Conservation (phyloP, 257 asterid species). For the Solanum paucissectum region DNA sequence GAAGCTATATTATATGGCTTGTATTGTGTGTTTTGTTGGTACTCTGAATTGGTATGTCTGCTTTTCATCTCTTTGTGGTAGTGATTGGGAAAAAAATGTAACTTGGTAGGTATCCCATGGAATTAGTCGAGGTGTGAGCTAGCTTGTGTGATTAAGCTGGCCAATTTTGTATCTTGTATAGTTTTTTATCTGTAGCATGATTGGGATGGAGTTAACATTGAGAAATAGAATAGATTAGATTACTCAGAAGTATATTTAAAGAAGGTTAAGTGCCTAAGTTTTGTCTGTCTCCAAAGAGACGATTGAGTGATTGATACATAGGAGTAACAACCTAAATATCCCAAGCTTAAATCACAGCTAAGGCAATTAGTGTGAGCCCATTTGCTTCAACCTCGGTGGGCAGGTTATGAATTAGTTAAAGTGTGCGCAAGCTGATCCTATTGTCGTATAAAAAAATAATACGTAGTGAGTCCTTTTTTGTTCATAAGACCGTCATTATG, state of each 20-base stretch:
- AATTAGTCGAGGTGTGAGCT: background rate
- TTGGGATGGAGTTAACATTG: background rate
- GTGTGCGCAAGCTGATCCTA: background rate
- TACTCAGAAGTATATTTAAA: background rate
- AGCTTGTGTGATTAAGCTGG: background rate
- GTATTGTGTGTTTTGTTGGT: background rate
- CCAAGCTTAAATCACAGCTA: background rate
- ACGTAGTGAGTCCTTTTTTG: background rate
- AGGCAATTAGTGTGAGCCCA: background rate
- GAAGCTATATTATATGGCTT: background rate
- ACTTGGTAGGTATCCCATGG: background rate
- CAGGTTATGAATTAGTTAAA: background rate
- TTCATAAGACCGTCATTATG: background rate
- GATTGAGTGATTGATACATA: background rate
- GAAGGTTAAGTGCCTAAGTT: background rate
- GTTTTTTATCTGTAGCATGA: background rate
- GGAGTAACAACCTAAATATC: background rate
- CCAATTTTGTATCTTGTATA: background rate
- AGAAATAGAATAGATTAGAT: background rate
- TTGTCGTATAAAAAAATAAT: background rate
- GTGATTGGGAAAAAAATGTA: background rate
- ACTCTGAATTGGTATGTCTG: background rate
- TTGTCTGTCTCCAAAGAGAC: background rate
- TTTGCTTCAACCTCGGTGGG: background rate
- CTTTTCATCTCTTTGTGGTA: background rate